A percentile compares a stretch with the other conserved stretches of the same genome.
phyloP scores from a whole-genome alignment of 2,329 filamentous ascomycete genomes.

The Xylariomycetidae sp. region DNA sequence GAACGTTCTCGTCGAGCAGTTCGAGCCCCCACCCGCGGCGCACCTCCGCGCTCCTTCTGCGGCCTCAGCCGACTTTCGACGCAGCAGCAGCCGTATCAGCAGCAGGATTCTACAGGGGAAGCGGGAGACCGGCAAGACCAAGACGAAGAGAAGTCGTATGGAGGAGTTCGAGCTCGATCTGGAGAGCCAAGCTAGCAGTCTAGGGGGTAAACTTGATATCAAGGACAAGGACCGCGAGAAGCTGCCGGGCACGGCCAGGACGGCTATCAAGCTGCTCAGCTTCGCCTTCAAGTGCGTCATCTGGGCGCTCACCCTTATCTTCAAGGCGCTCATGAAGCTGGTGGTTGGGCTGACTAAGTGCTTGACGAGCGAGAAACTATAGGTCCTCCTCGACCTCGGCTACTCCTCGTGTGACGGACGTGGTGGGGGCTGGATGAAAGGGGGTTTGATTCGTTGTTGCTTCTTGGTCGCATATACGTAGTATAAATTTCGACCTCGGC shows the following conservation, averaged over 20 bases:
- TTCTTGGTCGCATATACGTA: constrained; percentile 15
- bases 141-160: constrained; percentile 36
- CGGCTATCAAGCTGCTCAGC: constrained; percentile 45
- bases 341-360: constrained; percentile 48
- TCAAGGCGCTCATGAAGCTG: constrained; percentile 49
- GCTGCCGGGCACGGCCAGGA: constrained; percentile 45
- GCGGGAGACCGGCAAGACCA: constrained; percentile 21
- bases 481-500: no score
- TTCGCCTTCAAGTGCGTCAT: constrained; percentile 54
- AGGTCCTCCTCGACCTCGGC: no score
- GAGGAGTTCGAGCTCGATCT: constrained; percentile 59
- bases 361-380: constrained; percentile 39
- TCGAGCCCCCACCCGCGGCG: constrained; percentile 53
- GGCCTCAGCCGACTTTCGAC: constrained; percentile 1
- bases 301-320: constrained; percentile 51
- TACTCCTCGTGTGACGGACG: no score
- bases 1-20: constrained; percentile 46
- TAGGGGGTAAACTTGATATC: constrained; percentile 36
- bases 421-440: no score
- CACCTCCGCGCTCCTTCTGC: constrained; percentile 18
- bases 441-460: no score
- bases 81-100: constrained; percentile 28
- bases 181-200: constrained; percentile 54
- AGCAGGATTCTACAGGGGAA: constrained; percentile 19
- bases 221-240: constrained; percentile 39